A percentile compares a stretch with the other conserved stretches of the same genome.
phyloP scores from a whole-genome alignment of 768 basidiomycete species.

The Kwoniella bestiolae region DNA sequence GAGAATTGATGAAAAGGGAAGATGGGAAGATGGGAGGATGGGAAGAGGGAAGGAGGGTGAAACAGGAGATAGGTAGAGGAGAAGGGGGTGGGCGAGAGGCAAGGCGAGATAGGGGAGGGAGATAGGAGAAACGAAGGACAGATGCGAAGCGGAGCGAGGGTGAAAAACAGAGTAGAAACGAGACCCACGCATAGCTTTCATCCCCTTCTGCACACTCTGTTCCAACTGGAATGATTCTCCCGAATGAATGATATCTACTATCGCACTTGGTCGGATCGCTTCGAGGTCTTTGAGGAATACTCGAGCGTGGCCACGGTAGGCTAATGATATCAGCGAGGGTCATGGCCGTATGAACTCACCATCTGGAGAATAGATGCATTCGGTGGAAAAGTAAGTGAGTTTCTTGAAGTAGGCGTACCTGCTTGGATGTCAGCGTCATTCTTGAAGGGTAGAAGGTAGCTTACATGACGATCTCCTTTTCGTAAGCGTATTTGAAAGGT shows the following conservation, averaged over 20 bases:
- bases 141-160: too few species aligned
- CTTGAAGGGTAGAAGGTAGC: conserved; percentile 37
- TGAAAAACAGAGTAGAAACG: too few species aligned
- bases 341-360: conserved; percentile 36
- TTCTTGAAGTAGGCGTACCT: conserved; percentile 99
- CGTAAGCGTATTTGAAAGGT: conserved; percentile 99
- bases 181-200: conserved; percentile 79
- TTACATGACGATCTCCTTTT: conserved; percentile 99
- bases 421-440: conserved; percentile 13
- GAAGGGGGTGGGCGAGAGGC: too few species aligned
- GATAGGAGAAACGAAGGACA: too few species aligned
- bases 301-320: conserved; percentile 94
- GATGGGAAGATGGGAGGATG: too few species aligned
- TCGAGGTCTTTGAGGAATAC: conserved; percentile 94
- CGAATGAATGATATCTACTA: conserved; percentile 96
- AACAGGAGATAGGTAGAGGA: too few species aligned
- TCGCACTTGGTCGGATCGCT: conserved; percentile 87
- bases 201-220: conserved; percentile 79
- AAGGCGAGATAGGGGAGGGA: too few species aligned
- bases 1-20: too few species aligned
- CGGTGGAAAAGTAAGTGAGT: conserved; percentile 97
- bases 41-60: too few species aligned
- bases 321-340: conserved; percentile 53
- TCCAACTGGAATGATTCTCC: conserved; percentile 88
- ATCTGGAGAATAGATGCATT: conserved; percentile 98